Base-by-base conservation (phyloP, 345 rosid genomes). In the Chamaenerion angustifolium region DNA sequence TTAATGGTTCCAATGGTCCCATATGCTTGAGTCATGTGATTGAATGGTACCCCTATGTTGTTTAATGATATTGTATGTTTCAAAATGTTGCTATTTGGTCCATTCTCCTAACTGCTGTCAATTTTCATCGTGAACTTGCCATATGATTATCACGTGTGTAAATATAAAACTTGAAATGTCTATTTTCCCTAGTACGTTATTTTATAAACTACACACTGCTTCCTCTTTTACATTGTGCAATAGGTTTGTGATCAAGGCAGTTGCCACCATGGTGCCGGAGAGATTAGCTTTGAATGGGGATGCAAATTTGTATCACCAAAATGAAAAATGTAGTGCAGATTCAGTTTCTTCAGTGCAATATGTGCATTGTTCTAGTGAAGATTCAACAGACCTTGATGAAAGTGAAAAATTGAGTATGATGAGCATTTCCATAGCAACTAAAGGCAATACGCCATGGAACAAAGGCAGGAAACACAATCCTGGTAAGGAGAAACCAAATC, bases 401-500 rank as follows among this genome's bases (percentile, higher is more conserved):
- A 76, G 73, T 68, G 98, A 90, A 46, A 63, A 31, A 71, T 59
- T 81, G 64, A 83, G 95, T 48, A 75, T 95, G 68, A 73, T 61
- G 79, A 74, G 94, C 55, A 90, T 90, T 57, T 90, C 98, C 10
- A 83, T 79, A 59, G 98, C 94, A 16, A 86, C 83, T 72, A 83
- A 71, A 72, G 98, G 98, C 49, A 81, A 74, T 53, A 79, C 74
- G 12, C 98, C 98, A 19, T 90, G 98, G 98, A 90, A 90, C 75
- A 90, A 90, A 73, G 98, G 95, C 62, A 83, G 74, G 81, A 90
- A 86, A 68, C 98, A 90, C 62, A 86, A 92, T 76, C 70, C 94
- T 0, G 95, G 98, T 83, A 45, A 45, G 48, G 14, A 17, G 18
- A 16, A 54, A 25, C 10, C 21, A 16, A 35, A 21, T 21, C 25